A percentile compares a stretch with the other conserved stretches of the same genome.
Conservation (phyloP, 228 moss, liverwort and hornwort genomes). For the Sphagnum magellanicum region DNA sequence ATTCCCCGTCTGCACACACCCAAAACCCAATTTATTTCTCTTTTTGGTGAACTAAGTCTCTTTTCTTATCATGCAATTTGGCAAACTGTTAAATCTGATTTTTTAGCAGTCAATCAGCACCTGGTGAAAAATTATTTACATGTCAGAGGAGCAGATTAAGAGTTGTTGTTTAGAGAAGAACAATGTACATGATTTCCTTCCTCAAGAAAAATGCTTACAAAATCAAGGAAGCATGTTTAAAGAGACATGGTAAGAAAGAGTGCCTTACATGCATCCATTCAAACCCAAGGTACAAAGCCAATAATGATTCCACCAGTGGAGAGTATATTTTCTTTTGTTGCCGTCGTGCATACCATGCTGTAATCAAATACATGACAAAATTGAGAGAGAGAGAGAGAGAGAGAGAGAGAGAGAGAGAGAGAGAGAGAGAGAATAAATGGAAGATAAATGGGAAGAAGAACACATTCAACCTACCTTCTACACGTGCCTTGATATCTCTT, state of each 20-base stretch:
- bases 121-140: too few relatives aligned
- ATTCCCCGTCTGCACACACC: constrained; percentile 53
- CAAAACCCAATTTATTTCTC: neutral
- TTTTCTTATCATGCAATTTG: too few relatives aligned
- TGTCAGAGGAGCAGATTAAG: too few relatives aligned
- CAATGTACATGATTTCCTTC: too few relatives aligned
- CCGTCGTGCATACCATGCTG: constrained; percentile 83
- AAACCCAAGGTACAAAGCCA: constrained; percentile 82
- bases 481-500: constrained; percentile 68
- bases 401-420: too few relatives aligned
- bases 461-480: constrained; percentile 29
- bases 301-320: constrained; percentile 69
- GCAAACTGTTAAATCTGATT: too few relatives aligned
- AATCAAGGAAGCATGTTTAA: too few relatives aligned
- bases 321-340: constrained; percentile 91
- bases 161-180: too few relatives aligned
- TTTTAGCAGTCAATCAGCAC: too few relatives aligned
- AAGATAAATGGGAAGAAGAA: too few relatives aligned
- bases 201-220: too few relatives aligned
- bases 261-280: constrained; percentile 73
- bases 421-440: too few relatives aligned
- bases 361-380: neutral
- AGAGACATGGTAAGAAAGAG: neutral
- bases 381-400: neutral
- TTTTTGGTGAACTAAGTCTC: neutral